Evolutionary conservation across 1,284 basidiomycete genomes (phyloP), one percentile per base, ranked within the genome.

Genomic region (Malassezia yamatoensis): DNA sequence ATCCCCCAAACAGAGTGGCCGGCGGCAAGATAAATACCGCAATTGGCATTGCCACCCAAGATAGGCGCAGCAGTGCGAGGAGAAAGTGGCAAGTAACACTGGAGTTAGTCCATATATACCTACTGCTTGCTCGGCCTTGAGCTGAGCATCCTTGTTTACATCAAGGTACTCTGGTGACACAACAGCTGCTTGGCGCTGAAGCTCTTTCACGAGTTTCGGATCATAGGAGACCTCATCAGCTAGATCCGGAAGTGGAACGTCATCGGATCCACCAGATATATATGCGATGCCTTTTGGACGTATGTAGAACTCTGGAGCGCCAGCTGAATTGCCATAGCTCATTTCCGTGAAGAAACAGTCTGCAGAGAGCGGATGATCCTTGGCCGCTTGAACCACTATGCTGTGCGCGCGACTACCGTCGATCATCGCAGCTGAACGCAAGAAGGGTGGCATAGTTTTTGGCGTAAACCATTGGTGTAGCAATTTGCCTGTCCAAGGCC

Each of bases 401-500:
- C 76, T 78, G 61, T 80, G 80, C 3, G 80, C 80, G 44, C 80
- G 69, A 34, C 76, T 75, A 0, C 79, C 79, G 5, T 66, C 67
- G 18, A 77, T 76, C 29, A 59, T 53, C 0, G 57, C 53, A 9
- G 72, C 71, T 5, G 74, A 65, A 10, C 77, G 77, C 18, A 77
- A 68, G 20, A 62, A 58, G 32, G 52, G 24, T 3, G 64, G 60
- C 12, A 77, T 65, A 11, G 57, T 53, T 15, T 53, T 58, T 15
- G 54, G 57, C 12, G 81, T 79, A 58, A 83, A 78, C 21, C 85
- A 76, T 51, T 78, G 71, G 20, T 69, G 61, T 38, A 81, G 77
- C 8, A 84, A 77, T 42, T 71, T 68, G 0, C 87, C 81, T 0
- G 88, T 88, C 90, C 90, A 96, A 1, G 88, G 87, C 12, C 90